Conservation (phyloP, 2,329 filamentous ascomycete species). For the Fusarium sp. region DNA sequence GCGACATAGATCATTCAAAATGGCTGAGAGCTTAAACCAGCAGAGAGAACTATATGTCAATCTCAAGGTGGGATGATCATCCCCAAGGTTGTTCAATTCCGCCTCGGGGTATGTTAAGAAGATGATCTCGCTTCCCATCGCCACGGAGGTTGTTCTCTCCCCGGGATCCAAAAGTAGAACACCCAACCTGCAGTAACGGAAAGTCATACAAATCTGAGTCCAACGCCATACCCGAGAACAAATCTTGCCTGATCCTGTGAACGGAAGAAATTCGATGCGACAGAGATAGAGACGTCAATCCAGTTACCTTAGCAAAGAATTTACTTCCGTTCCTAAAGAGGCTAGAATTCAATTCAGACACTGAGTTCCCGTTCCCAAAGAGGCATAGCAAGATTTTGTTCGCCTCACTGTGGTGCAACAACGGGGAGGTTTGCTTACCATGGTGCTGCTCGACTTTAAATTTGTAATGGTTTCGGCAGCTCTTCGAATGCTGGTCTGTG, state of each 20-base stretch:
- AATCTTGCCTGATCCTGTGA: not conserved
- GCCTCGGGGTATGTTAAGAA: not conserved
- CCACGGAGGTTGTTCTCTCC: not conserved
- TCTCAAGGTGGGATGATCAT: not conserved
- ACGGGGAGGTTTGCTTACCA: not conserved
- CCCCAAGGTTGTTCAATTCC: not conserved
- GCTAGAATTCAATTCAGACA: not conserved
- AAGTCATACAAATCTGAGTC: not conserved
- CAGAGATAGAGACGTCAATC: not conserved
- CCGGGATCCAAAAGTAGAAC: not conserved
- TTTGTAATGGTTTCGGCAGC: not conserved
- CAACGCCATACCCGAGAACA: not conserved
- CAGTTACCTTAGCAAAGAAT: not conserved
- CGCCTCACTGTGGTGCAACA: not conserved
- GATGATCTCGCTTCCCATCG: not conserved
- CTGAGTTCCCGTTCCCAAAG: not conserved
- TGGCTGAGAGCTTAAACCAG: no score
- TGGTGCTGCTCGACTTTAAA: fast-evolving
- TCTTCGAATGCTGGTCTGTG: not conserved
- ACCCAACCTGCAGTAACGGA: not conserved
- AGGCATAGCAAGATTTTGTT: not conserved
- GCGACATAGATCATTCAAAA: not conserved
- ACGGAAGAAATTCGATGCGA: not conserved
- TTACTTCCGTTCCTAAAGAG: not conserved
- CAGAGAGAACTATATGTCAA: not conserved